Conservation (phyloP, 2,329 filamentous ascomycete species). For the Ophiostoma sp. region DNA sequence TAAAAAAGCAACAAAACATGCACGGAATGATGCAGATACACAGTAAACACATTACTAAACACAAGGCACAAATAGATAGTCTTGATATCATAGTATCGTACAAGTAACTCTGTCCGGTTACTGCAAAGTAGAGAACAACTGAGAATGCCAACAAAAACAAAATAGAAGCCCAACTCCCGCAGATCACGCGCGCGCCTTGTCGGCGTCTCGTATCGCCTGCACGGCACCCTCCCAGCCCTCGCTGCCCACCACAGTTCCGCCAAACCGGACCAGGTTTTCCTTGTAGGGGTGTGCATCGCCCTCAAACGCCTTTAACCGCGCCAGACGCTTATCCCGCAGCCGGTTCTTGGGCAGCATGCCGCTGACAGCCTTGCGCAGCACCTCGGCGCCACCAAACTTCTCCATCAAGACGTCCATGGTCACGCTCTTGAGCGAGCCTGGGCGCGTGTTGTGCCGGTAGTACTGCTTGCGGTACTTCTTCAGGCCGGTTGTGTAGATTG, state of each 20-base stretch:
- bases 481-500: slow-evolving; percentile 81
- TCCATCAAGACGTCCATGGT: slow-evolving; percentile 93
- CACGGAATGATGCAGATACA: background rate
- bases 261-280: slow-evolving; percentile 74
- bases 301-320: slow-evolving; percentile 90
- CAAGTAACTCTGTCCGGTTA: slow-evolving; percentile 7
- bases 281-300: slow-evolving; percentile 88
- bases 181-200: slow-evolving; percentile 47
- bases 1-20: no score
- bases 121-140: slow-evolving; percentile 10
- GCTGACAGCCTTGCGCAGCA: slow-evolving; percentile 83
- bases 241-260: slow-evolving; percentile 51
- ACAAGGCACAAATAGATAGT: background rate
- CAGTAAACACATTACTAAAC: background rate
- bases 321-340: slow-evolving; percentile 79
- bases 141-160: background rate
- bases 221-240: slow-evolving; percentile 51
- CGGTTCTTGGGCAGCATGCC: slow-evolving; percentile 98
- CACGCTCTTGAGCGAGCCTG: slow-evolving; percentile 78
- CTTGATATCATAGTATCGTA: slow-evolving; percentile 2
- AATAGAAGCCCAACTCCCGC: background rate
- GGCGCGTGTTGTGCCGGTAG: slow-evolving; percentile 88
- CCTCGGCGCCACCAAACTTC: slow-evolving; percentile 89
- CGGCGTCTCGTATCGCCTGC: slow-evolving; percentile 46
- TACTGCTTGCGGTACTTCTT: slow-evolving; percentile 94